These are phyloP conservation scores for Penicillium paradoxum DNA, from an alignment of 495 filamentous ascomycete genomes.

Conservation along the genomic window DNA sequence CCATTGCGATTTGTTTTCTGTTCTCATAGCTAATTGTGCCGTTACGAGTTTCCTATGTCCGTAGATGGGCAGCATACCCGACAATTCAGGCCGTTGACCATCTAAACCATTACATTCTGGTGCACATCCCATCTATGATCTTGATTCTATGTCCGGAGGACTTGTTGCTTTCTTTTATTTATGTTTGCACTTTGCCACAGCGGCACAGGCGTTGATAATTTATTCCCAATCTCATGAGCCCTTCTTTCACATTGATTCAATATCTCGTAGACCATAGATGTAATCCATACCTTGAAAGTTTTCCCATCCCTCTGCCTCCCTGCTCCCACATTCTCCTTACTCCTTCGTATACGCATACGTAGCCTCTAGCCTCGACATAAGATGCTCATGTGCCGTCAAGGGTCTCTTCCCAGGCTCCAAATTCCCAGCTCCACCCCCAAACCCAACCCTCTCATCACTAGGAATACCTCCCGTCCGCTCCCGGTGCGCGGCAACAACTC, in stretches of 20 bases:
- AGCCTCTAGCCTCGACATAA: conserved; percentile 66
- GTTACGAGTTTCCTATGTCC: conserved; percentile 35
- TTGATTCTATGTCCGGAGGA: conserved; percentile 17
- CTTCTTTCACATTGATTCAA: conserved; percentile 4
- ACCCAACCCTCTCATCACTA: conserved; percentile 28
- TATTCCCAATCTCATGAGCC: conserved; percentile 1
- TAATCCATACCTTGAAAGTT: not conserved
- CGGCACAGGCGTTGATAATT: conserved; percentile 9
- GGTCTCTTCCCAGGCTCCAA: conserved; percentile 49
- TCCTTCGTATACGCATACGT: conserved; percentile 59
- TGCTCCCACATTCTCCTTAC: not conserved
- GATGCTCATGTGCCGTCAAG: conserved; percentile 80
- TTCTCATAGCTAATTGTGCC: conserved; percentile 17
- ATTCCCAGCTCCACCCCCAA: conserved; percentile 37
- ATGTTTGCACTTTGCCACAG: conserved; percentile 7
- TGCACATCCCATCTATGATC: conserved; percentile 15
- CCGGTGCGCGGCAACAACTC: conserved; percentile 42
- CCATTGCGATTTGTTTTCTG: conserved; percentile 2
- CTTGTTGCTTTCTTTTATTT: not conserved
- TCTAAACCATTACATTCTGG: conserved; percentile 14
- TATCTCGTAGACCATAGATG: not conserved
- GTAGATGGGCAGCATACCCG: conserved; percentile 21
- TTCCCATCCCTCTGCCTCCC: not conserved
- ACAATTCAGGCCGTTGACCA: conserved; percentile 5
- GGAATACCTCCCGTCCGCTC: conserved; percentile 20